Conservation (phyloP, 192 early-diverging fungal genomes). For the Podila verticillata region DNA sequence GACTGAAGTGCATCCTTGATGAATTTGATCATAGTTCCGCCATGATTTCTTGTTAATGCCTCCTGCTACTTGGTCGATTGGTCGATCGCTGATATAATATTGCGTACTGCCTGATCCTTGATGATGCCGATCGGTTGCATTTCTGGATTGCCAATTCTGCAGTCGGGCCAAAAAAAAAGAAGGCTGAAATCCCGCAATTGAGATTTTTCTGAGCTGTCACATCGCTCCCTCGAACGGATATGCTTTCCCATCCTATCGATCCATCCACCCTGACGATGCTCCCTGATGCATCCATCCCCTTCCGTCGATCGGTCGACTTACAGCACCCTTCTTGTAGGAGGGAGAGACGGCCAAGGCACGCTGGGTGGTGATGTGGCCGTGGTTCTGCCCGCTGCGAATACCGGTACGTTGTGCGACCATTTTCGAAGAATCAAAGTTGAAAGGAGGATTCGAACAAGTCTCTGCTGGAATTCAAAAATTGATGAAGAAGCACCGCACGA, state of each 20-base stretch:
- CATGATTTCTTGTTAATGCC: background rate
- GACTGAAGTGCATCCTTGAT: background rate
- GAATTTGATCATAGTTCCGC: conserved; percentile 7
- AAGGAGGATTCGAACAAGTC: background rate
- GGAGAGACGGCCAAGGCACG: conserved; percentile 76
- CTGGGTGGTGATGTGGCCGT: conserved; percentile 89
- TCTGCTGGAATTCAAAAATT: too few relatives aligned
- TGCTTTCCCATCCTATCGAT: conserved; percentile 7
- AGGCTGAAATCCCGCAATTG: too few relatives aligned
- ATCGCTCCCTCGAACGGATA: too few relatives aligned
- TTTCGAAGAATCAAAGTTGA: conserved; percentile 23
- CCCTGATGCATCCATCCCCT: conserved; percentile 13
- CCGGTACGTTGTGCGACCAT: conserved; percentile 84
- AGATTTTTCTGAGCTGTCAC: too few relatives aligned
- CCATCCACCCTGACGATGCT: conserved; percentile 2
- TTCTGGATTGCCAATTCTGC: too few relatives aligned
- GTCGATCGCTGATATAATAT: too few relatives aligned
- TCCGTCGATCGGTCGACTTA: conserved; percentile 57
- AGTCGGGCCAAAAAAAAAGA: too few relatives aligned
- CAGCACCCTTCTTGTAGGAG: conserved; percentile 84
- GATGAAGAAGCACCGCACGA: too few relatives aligned
- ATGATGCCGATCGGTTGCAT: too few relatives aligned
- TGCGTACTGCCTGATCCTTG: too few relatives aligned
- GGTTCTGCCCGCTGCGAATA: conserved; percentile 90
- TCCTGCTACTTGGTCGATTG: background rate